These are phyloP conservation scores for Alliaria petiolata DNA, from an alignment of 345 rosid genomes.

Conservation along the genomic window DNA sequence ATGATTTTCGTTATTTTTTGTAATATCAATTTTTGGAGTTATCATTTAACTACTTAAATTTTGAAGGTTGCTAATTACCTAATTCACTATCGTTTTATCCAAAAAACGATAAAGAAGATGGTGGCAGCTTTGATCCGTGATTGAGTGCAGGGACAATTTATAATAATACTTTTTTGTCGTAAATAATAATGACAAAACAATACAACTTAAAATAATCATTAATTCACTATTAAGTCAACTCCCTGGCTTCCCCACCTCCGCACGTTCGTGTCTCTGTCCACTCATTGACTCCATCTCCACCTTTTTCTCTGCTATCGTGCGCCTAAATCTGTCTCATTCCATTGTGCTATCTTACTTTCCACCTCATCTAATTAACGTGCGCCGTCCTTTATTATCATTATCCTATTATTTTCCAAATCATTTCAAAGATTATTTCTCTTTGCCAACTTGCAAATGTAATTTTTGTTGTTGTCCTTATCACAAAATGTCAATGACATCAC, in stretches of 20 bases:
- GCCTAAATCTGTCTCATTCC: background rate
- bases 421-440: background rate
- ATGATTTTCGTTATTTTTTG: no score
- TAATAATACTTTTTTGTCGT: constrained; percentile 19
- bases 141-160: constrained; percentile 18
- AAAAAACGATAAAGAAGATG: background rate
- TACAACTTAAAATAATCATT: constrained; percentile 1
- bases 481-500: constrained; percentile 22
- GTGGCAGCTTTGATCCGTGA: constrained; percentile 33
- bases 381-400: background rate
- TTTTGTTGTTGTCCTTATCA: constrained; percentile 8
- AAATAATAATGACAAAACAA: constrained; percentile 19
- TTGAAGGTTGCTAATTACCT: background rate
- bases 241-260: constrained; percentile 30
- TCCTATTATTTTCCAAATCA: constrained; percentile 16
- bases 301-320: constrained; percentile 19
- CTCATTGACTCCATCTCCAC: constrained; percentile 26
- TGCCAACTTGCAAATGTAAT: constrained; percentile 21
- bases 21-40: no score
- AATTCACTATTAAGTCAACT: constrained; percentile 31
- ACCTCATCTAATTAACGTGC: constrained; percentile 11
- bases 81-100: background rate
- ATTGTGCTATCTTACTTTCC: constrained; percentile 9
- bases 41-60: no score
- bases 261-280: constrained; percentile 35